phyloP scores from a whole-genome alignment of 805 yeast genomes.

The Ogataea neopini region DNA sequence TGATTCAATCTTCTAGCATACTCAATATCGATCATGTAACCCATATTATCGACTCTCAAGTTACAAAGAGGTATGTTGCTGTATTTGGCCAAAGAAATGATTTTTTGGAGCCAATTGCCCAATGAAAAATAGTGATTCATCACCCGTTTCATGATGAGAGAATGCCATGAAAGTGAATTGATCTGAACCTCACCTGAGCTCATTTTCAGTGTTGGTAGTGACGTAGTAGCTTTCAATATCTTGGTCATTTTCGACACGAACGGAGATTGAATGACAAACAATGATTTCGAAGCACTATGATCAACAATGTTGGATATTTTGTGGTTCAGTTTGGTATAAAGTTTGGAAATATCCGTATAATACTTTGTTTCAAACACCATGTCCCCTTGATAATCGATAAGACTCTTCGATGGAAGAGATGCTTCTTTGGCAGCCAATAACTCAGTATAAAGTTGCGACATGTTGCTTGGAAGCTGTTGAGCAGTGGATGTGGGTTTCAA shows the following conservation, averaged over 20 bases:
- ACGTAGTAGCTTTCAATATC: constrained; percentile 47
- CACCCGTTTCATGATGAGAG: constrained; percentile 60
- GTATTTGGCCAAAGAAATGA: constrained; percentile 65
- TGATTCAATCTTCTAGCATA: constrained; percentile 76
- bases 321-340: constrained; percentile 60
- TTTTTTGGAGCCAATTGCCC: constrained; percentile 69
- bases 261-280: constrained; percentile 77
- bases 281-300: constrained; percentile 62
- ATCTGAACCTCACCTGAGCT: constrained; percentile 56
- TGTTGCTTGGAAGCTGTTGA: constrained; percentile 57
- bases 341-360: constrained; percentile 52
- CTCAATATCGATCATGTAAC: constrained; percentile 78
- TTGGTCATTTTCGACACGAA: constrained; percentile 47
- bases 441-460: constrained; percentile 58
- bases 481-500: constrained; percentile 71
- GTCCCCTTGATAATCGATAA: constrained; percentile 53
- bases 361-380: constrained; percentile 56
- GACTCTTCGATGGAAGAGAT: constrained; percentile 39
- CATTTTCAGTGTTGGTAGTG: constrained; percentile 66
- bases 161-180: constrained; percentile 84
- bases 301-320: constrained; percentile 58
- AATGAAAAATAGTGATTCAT: constrained; percentile 71
- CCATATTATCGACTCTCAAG: constrained; percentile 71
- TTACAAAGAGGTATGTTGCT: constrained; percentile 88
- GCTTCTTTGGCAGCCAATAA: constrained; percentile 46